These are phyloP conservation scores for Suillus spraguei DNA, from an alignment of 768 basidiomycete species.

Conservation along the genomic window DNA sequence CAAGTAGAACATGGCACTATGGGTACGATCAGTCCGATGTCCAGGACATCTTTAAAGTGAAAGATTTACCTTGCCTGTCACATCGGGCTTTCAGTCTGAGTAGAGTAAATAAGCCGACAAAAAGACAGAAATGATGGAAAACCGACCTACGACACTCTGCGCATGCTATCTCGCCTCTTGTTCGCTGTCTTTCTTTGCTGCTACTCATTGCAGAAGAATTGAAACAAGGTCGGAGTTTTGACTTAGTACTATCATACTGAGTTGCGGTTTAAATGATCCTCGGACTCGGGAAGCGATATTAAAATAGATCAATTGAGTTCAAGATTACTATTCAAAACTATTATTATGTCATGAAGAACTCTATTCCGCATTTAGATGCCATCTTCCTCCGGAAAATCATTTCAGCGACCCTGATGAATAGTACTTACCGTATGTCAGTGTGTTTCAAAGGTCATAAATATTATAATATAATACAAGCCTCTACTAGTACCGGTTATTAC, in stretches of 20 bases:
- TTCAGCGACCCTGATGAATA: neutral
- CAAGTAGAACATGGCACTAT: constrained; percentile 43
- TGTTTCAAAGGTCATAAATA: too few species aligned
- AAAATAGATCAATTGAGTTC: constrained; percentile 1
- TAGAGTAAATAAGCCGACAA: neutral
- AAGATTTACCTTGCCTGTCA: constrained; percentile 24
- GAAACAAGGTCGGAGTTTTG: neutral
- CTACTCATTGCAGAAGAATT: constrained; percentile 15
- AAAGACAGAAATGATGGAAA: neutral
- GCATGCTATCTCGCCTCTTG: constrained; percentile 32
- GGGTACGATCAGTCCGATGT: constrained; percentile 23
- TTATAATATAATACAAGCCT: too few species aligned
- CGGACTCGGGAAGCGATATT: neutral
- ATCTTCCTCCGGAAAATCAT: neutral
- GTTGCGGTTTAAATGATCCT: constrained; percentile 14
- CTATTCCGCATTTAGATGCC: too few species aligned
- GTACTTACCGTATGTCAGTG: too few species aligned
- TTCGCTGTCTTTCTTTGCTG: constrained; percentile 27
- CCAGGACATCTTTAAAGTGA: constrained; percentile 9
- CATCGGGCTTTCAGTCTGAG: constrained; percentile 31
- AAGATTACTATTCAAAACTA: neutral
- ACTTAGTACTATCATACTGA: too few species aligned
- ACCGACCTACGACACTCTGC: constrained; percentile 34
- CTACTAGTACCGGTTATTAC: too few species aligned
- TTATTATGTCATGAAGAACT: constrained; percentile 1